A percentile compares a stretch with the other conserved stretches of the same genome.
These are phyloP conservation scores for Metschnikowia hibisci DNA, from an alignment of 805 yeast genomes.

Conservation along the genomic window DNA sequence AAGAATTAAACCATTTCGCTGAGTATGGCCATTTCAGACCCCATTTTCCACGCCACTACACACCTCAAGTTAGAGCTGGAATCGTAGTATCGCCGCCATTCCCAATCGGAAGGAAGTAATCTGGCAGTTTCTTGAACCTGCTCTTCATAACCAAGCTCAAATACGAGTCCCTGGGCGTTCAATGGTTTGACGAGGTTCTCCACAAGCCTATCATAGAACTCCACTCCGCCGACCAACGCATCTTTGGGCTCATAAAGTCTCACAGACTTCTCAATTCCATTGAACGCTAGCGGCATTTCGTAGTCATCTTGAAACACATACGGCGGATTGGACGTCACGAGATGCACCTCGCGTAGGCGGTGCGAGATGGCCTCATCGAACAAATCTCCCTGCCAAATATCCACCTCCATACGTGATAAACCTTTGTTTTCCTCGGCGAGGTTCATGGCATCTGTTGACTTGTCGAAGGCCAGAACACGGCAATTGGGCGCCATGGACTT, in stretches of 20 bases:
- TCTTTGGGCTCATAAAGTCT: constrained; percentile 64
- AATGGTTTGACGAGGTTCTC: constrained; percentile 38
- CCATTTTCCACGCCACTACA: constrained; percentile 56
- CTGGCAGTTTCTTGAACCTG: constrained; percentile 50
- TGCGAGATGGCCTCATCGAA: constrained; percentile 2
- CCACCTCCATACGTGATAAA: constrained; percentile 9
- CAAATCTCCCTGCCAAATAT: constrained; percentile 9
- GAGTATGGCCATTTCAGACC: constrained; percentile 15
- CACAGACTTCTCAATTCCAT: constrained; percentile 63
- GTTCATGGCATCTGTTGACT: constrained; percentile 48
- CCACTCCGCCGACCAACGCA: constrained; percentile 77
- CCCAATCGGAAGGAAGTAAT: constrained; percentile 41
- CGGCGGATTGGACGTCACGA: constrained; percentile 88
- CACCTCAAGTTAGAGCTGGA: constrained; percentile 51
- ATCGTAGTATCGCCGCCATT: constrained; percentile 46
- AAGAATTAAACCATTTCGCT: background rate
- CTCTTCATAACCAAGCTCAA: constrained; percentile 64
- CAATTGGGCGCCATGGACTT: constrained; percentile 20
- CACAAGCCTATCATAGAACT: constrained; percentile 61
- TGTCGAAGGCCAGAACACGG: constrained; percentile 49
- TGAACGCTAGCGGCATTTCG: constrained; percentile 22
- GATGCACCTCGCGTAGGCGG: constrained; percentile 30
- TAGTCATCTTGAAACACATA: constrained; percentile 58
- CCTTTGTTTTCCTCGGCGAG: constrained; percentile 47
- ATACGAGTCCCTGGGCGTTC: constrained; percentile 56